phyloP scores from a whole-genome alignment of 2,329 filamentous ascomycete genomes.

The Nothophoma quercina region DNA sequence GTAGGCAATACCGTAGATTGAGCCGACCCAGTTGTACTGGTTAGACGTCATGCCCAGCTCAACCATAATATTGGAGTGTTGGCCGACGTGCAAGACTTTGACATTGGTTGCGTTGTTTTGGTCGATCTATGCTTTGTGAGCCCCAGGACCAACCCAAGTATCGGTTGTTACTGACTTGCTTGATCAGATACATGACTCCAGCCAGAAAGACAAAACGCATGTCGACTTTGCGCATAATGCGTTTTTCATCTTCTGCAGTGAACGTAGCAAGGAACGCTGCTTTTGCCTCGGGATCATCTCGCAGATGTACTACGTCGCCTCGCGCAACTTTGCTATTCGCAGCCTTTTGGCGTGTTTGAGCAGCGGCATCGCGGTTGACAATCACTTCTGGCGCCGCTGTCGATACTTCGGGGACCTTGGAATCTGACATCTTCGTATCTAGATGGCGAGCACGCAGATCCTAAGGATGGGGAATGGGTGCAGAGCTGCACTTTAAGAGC shows the following conservation, averaged over 20 bases:
- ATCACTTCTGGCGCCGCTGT: constrained; percentile 4
- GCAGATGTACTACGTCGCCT: constrained; percentile 23
- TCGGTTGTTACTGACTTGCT: constrained; percentile 21
- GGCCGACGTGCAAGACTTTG: constrained; percentile 32
- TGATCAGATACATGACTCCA: constrained; percentile 35
- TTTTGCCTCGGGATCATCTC: constrained; percentile 32
- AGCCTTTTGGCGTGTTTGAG: constrained; percentile 17
- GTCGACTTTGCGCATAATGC: constrained; percentile 34
- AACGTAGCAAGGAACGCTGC: constrained; percentile 30
- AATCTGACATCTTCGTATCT: background rate
- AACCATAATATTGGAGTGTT: constrained; percentile 27
- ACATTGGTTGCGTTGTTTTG: constrained; percentile 33
- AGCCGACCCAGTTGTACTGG: constrained; percentile 36
- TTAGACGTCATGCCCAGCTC: constrained; percentile 32
- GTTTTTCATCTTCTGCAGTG: constrained; percentile 31
- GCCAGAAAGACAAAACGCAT: constrained; percentile 30
- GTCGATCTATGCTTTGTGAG: constrained; percentile 23
- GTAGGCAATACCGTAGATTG: constrained; percentile 34
- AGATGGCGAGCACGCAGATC: too few relatives aligned
- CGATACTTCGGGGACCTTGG: constrained; percentile 10
- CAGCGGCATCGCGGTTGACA: constrained; percentile 23
- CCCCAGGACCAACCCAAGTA: background rate
- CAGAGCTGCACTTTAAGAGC: background rate
- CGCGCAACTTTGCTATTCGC: constrained; percentile 19
- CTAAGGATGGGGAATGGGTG: too few relatives aligned